Evolutionary conservation across 1,139 yeast genomes (phyloP).

Genomic region (Lodderomyces beijingensis): DNA sequence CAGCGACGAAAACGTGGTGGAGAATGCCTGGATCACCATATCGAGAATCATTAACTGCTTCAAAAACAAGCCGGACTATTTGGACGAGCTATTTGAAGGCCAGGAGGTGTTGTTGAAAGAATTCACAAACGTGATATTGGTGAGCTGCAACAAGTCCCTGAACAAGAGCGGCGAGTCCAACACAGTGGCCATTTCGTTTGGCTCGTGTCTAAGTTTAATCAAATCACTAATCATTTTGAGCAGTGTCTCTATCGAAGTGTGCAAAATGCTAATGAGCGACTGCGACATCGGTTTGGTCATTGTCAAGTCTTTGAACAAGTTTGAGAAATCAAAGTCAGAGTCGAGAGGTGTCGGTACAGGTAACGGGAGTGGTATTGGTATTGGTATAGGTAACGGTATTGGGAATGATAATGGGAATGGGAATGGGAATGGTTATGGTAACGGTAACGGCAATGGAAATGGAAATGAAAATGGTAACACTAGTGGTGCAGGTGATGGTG

Average conservation of each 20-base stretch:
- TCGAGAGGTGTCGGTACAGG: not conserved
- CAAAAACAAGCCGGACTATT: constrained; percentile 35
- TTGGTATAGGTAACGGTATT: constrained; percentile 33
- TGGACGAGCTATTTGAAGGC: constrained; percentile 44
- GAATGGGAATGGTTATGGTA: constrained; percentile 34
- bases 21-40: constrained; percentile 64
- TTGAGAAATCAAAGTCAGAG: not conserved
- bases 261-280: constrained; percentile 34
- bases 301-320: constrained; percentile 41
- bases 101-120: constrained; percentile 24
- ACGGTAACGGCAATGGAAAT: constrained; percentile 13
- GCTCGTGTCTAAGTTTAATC: constrained; percentile 32
- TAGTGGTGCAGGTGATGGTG: not conserved
- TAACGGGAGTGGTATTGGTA: constrained; percentile 16
- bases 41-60: constrained; percentile 59
- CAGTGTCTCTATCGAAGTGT: constrained; percentile 37
- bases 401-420: constrained; percentile 36
- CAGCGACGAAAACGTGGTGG: constrained; percentile 61
- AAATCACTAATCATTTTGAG: constrained; percentile 39
- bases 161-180: constrained; percentile 13
- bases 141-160: constrained; percentile 28
- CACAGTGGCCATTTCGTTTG: constrained; percentile 10
- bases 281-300: constrained; percentile 42
- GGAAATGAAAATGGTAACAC: not conserved
- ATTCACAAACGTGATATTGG: constrained; percentile 23